Percentiles rank a stretch among this genome's conserved stretches.
These are phyloP conservation scores for Tritrichomonas foetus DNA, from an alignment of 208 protist species.

Conservation along the genomic window DNA sequence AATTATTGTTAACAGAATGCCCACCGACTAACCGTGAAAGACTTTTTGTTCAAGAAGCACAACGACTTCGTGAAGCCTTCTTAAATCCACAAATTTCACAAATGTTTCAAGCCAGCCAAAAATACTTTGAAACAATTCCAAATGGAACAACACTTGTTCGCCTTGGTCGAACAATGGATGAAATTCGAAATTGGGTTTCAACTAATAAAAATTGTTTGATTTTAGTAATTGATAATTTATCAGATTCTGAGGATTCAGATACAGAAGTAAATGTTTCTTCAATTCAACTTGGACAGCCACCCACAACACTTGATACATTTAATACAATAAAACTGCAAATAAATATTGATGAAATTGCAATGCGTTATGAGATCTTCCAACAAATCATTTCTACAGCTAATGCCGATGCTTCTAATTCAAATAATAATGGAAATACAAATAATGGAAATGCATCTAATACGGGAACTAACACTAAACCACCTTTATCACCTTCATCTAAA, in stretches of 20 bases:
- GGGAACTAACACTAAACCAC: not conserved
- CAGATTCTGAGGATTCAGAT: not conserved
- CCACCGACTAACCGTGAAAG: not conserved
- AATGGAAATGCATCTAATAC: not conserved
- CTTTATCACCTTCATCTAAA: not conserved
- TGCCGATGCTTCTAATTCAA: no score
- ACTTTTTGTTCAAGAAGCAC: not conserved
- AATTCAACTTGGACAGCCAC: no score
- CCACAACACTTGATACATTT: no score
- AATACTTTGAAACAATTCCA: conserved; percentile 4
- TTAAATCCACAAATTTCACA: not conserved
- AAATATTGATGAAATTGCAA: not conserved
- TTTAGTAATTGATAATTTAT: not conserved
- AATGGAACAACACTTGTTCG: not conserved
- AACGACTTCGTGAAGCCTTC: not conserved
- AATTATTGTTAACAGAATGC: not conserved
- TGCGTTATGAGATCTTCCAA: not conserved
- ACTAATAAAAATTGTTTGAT: not conserved
- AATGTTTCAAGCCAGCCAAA: not conserved
- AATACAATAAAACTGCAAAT: not conserved
- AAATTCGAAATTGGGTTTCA: not conserved
- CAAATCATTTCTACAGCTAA: not conserved
- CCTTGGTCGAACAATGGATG: not conserved
- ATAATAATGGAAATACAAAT: no score
- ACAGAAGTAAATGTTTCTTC: not conserved